Evolutionary conservation across 2,329 filamentous ascomycete genomes (phyloP), one percentile per base, ranked within the genome.

Genomic region (Colletotrichum sp.): DNA sequence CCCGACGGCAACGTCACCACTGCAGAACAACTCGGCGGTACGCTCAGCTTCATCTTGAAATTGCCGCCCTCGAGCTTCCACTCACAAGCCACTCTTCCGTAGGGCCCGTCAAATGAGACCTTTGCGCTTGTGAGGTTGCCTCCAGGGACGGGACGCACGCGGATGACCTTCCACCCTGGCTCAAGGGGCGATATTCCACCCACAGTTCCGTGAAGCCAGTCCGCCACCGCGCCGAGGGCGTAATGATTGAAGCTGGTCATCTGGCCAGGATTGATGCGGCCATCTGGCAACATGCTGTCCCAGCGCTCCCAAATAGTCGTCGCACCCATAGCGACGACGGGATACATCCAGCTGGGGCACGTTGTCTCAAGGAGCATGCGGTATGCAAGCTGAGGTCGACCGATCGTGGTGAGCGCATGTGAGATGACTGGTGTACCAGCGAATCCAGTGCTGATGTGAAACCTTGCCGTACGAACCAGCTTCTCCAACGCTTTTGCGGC

Each of bases 201-300:
- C 7, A 82, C 63, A 10, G 78, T 57, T 8, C 79, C 78, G 70
- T 86, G 83, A 32, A 87, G 80, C 79, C 86, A 87, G 16, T 84
- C 81, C 6, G 81, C 83, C 2, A 87, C 83, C 7, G 83, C 82
- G 1, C 86, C 85, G 18, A 86, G 82, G 0, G 85, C 84, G 59
- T 87, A 87, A 72, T 87, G 84, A 65, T 87, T 86, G 68, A 86
- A 84, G 30, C 83, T 85, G 0, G 85, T 87, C 85, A 87, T 87
- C 55, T 83, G 78, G 0, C 85, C 83, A 0, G 83, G 81, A 65
- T 87, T 87, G 57, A 87, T 82, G 1, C 77, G 80, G 1, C 84
- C 85, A 64, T 86, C 81, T 0, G 84, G 81, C 5, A 85, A 71
- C 77, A 87, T 82, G 52, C 81, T 83, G 55, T 87, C 84, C 85